A percentile compares a stretch with the other conserved stretches of the same genome.
Conservation (phyloP, 2,329 filamentous ascomycete species). For the Stagonosporopsis chrysanthemi region DNA sequence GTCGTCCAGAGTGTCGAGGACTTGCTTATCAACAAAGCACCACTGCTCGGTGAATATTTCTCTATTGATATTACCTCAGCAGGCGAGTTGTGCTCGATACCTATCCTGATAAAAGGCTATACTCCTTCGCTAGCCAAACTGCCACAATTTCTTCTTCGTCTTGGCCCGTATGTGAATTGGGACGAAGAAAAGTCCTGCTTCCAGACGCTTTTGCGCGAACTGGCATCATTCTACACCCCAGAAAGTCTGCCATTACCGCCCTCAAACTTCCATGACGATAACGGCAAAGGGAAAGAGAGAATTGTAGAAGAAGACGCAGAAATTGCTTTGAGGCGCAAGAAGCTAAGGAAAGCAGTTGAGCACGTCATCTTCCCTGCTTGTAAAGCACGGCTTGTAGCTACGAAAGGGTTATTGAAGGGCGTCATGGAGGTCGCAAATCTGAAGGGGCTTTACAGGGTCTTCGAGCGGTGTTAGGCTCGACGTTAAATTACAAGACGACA, state of each 20-base stretch:
- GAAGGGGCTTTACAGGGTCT: conserved; percentile 91
- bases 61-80: conserved; percentile 79
- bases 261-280: conserved; percentile 49
- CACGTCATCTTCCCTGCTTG: conserved; percentile 90
- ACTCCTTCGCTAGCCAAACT: conserved; percentile 85
- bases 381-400: conserved; percentile 81
- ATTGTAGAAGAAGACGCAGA: conserved; percentile 48
- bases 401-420: conserved; percentile 75
- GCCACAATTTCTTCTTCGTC: conserved; percentile 82
- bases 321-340: conserved; percentile 63
- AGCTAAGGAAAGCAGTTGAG: conserved; percentile 80
- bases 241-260: conserved; percentile 73
- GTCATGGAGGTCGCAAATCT: conserved; percentile 89
- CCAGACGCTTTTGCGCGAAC: conserved; percentile 79
- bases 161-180: conserved; percentile 92
- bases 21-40: conserved; percentile 76
- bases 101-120: conserved; percentile 88
- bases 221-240: conserved; percentile 90
- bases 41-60: conserved; percentile 95
- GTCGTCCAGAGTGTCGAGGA: conserved; percentile 70
- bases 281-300: conserved; percentile 40
- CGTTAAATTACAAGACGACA: not conserved
- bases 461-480: conserved; percentile 78
- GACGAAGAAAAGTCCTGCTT: conserved; percentile 85
- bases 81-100: conserved; percentile 80